Evolutionary conservation across 176 grass and related monocot genomes (phyloP).

Genomic region (Triticum urartu): DNA sequence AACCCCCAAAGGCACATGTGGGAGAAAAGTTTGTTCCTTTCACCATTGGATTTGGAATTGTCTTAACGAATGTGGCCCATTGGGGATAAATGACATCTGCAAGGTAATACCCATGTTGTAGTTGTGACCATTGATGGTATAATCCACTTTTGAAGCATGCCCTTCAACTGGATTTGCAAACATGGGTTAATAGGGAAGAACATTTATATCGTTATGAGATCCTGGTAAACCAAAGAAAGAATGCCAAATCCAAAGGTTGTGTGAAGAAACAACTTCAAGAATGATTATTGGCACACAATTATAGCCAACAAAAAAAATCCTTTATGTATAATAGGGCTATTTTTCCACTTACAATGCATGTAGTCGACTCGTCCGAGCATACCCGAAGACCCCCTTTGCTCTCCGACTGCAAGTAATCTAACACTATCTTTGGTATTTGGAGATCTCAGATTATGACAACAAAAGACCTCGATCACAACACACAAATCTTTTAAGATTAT

Average conservation of each 20-base stretch:
- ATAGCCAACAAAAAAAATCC: neutral
- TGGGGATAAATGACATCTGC: neutral
- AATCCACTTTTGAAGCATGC: too few species aligned
- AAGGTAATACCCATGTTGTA: neutral
- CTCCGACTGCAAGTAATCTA: neutral
- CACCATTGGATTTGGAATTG: too few species aligned
- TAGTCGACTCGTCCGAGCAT: neutral
- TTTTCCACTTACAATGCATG: neutral
- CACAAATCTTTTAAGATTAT: neutral
- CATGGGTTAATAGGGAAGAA: neutral
- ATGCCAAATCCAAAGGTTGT: neutral
- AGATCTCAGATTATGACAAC: neutral
- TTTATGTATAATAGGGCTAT: neutral
- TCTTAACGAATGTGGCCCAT: neutral
- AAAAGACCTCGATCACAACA: neutral
- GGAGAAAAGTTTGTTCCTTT: too few species aligned
- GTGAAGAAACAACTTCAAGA: neutral
- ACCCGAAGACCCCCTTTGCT: neutral
- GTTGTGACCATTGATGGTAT: neutral
- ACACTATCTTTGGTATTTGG: neutral
- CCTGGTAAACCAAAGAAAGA: neutral
- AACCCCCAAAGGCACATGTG: too few species aligned
- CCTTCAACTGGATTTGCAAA: too few species aligned
- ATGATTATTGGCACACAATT: neutral
- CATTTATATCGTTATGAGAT: neutral